Evolutionary conservation across 2,329 filamentous ascomycete species (phyloP).

Genomic region (Neurospora sp.): DNA sequence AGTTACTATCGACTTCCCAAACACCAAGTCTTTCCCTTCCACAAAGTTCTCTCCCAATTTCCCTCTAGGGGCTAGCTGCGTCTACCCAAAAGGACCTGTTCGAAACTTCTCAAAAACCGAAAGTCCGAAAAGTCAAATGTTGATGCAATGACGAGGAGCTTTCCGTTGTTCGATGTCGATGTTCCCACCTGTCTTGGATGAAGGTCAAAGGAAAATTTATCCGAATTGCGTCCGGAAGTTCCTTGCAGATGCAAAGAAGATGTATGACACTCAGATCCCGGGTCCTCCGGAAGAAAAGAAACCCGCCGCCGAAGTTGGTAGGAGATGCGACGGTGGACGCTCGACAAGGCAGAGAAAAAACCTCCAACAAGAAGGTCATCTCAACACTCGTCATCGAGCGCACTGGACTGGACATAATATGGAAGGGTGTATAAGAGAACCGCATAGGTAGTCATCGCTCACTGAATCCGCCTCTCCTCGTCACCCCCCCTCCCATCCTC

Average conservation of each 20-base stretch:
- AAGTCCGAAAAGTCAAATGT: too few species aligned
- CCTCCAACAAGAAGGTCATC: neutral
- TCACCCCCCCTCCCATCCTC: constrained; percentile 18
- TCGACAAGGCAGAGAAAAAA: neutral
- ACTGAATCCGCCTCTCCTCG: constrained; percentile 18
- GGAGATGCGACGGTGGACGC: neutral
- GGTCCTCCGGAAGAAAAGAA: neutral
- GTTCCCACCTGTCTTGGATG: neutral
- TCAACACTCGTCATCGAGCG: neutral
- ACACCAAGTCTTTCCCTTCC: too few species aligned
- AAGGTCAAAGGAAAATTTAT: neutral
- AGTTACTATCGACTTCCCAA: too few species aligned
- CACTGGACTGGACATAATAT: neutral
- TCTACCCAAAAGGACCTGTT: too few species aligned
- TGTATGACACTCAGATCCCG: neutral
- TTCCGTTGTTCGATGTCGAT: too few species aligned
- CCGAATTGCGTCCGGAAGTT: neutral
- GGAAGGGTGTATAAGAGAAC: neutral
- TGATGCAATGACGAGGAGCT: too few species aligned
- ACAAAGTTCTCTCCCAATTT: too few species aligned
- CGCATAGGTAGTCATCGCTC: neutral
- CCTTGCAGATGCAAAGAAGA: neutral
- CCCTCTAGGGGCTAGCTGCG: too few species aligned
- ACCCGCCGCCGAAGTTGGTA: neutral
- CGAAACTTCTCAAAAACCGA: too few species aligned